These are phyloP conservation scores for Skeletonema grethae DNA, from an alignment of 108 stramenopile species.

Conservation along the genomic window DNA sequence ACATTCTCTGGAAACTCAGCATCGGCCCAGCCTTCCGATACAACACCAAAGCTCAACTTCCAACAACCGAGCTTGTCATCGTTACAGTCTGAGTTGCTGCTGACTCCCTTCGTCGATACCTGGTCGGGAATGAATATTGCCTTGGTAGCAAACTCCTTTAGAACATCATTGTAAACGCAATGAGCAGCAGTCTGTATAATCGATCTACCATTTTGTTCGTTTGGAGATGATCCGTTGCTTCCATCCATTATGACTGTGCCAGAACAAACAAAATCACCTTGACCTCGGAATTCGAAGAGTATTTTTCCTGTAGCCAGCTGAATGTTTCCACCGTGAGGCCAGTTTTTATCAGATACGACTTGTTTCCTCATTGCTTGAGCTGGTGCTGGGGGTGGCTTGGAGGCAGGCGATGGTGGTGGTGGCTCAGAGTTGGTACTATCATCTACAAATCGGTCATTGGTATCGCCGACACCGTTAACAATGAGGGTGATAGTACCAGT, in stretches of 20 bases:
- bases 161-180: conserved; percentile 39
- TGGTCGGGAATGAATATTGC: conserved; percentile 27
- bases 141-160: conserved; percentile 37
- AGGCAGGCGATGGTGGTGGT: background rate
- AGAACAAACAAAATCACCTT: conserved; percentile 27
- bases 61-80: conserved; percentile 29
- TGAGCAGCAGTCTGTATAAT: conserved; percentile 47
- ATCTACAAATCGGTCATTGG: conserved; percentile 3
- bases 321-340: conserved; percentile 31
- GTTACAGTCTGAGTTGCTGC: conserved; percentile 18
- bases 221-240: background rate
- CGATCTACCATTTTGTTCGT: conserved; percentile 24
- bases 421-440: background rate
- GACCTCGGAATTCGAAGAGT: conserved; percentile 36
- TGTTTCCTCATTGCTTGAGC: conserved; percentile 6
- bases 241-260: conserved; percentile 39
- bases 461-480: conserved; percentile 7
- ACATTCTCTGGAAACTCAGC: conserved; percentile 22
- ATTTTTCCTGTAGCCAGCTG: conserved; percentile 33
- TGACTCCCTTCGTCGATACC: conserved; percentile 10
- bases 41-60: conserved; percentile 29
- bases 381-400: background rate
- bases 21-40: conserved; percentile 20
- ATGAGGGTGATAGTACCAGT: conserved; percentile 14
- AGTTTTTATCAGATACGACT: conserved; percentile 24